Evolutionary conservation across 257 asterid genomes (phyloP).

Genomic region (Solanum sparsipilum): DNA sequence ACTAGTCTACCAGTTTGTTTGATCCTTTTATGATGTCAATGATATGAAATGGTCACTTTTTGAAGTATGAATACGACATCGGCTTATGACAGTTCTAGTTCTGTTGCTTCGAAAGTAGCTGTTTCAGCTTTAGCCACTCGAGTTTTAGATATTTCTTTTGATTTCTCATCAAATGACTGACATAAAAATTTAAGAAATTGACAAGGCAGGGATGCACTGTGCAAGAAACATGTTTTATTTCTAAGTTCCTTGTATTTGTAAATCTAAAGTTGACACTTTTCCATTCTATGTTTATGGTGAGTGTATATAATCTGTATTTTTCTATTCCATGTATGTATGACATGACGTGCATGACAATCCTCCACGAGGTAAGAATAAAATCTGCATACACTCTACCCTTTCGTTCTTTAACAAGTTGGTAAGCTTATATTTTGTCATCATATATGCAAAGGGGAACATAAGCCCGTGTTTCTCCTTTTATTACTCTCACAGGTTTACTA

Average conservation of each 20-base stretch:
- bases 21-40: not conserved
- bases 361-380: not conserved
- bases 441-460: not conserved
- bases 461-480: not conserved
- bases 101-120: not conserved
- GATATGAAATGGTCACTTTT: not conserved
- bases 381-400: not conserved
- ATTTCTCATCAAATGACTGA: not conserved
- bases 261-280: not conserved
- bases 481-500: not conserved
- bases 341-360: not conserved
- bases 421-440: not conserved
- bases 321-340: not conserved
- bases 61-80: not conserved
- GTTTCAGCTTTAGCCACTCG: not conserved
- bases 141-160: not conserved
- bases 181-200: not conserved
- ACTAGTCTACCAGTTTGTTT: not conserved
- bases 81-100: not conserved
- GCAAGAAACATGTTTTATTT: not conserved
- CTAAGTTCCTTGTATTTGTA: not conserved
- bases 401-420: not conserved
- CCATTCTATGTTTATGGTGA: not conserved
- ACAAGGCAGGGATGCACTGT: not conserved
- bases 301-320: not conserved